phyloP scores from a whole-genome alignment of 2,329 filamentous ascomycete species.

The Trichoderma koningii region DNA sequence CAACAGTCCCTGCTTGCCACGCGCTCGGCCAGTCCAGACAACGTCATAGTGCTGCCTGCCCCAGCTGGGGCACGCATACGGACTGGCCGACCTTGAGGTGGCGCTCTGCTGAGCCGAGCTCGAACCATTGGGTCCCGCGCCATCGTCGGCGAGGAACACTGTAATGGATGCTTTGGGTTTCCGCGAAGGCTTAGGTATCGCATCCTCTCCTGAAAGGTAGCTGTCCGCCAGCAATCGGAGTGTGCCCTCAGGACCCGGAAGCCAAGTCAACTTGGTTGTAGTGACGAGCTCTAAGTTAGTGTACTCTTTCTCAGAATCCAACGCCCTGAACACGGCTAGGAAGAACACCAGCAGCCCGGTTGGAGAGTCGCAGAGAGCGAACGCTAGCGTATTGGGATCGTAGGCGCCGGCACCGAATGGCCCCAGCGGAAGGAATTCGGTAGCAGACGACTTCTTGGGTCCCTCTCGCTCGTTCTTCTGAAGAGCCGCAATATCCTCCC shows the following conservation, averaged over 20 bases:
- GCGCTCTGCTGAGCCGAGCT: slow-evolving; percentile 18
- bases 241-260: slow-evolving; percentile 64
- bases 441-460: slow-evolving; percentile 27
- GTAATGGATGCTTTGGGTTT: slow-evolving; percentile 51
- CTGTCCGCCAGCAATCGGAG: slow-evolving; percentile 57
- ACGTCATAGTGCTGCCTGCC: slow-evolving; percentile 48
- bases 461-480: slow-evolving; percentile 32
- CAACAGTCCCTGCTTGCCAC: slow-evolving; percentile 48
- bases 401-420: slow-evolving; percentile 38
- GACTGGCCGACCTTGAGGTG: not conserved
- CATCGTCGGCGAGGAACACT: slow-evolving; percentile 47
- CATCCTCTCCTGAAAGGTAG: slow-evolving; percentile 37
- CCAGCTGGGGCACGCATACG: slow-evolving; percentile 54
- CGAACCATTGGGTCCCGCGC: slow-evolving; percentile 25
- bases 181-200: slow-evolving; percentile 26
- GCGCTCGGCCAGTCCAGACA: slow-evolving; percentile 44
- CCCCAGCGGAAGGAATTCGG: slow-evolving; percentile 33
- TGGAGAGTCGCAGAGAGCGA: slow-evolving; percentile 64
- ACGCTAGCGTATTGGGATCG: slow-evolving; percentile 59
- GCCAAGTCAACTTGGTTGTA: slow-evolving; percentile 63
- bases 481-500: slow-evolving; percentile 53
- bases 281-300: slow-evolving; percentile 59
- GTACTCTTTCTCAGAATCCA: slow-evolving; percentile 47
- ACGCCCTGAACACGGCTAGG: slow-evolving; percentile 49
- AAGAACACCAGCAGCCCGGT: slow-evolving; percentile 59